Evolutionary conservation across 345 rosid species (phyloP).

Genomic region (Chamaenerion angustifolium): DNA sequence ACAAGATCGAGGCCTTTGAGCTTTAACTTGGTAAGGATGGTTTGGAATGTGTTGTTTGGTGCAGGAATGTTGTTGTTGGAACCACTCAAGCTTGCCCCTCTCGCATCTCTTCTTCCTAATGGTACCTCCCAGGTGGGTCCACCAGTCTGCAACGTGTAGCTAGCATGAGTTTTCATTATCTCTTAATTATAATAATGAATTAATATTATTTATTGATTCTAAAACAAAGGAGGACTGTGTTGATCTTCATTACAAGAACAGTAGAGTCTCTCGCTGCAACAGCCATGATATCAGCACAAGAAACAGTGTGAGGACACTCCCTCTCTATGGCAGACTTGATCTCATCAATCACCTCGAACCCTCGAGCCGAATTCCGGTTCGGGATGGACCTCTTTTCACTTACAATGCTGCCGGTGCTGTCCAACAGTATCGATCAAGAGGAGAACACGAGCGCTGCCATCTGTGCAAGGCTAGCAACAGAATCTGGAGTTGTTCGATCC

Average conservation of each 20-base stretch:
- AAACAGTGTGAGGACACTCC: slow-evolving; percentile 63
- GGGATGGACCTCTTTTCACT: slow-evolving; percentile 74
- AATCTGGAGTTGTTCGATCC: slow-evolving; percentile 41
- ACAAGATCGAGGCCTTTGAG: slow-evolving; percentile 48
- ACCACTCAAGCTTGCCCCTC: slow-evolving; percentile 56
- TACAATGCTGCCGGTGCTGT: slow-evolving; percentile 38
- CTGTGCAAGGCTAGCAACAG: slow-evolving; percentile 50
- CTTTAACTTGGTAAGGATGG: slow-evolving; percentile 54
- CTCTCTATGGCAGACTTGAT: slow-evolving; percentile 68
- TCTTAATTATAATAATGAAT: too few relatives aligned
- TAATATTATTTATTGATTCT: too few relatives aligned
- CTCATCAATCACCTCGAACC: slow-evolving; percentile 68
- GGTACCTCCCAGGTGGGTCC: slow-evolving; percentile 88
- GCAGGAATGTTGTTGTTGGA: slow-evolving; percentile 75
- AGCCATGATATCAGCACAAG: slow-evolving; percentile 73
- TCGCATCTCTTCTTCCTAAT: slow-evolving; percentile 73
- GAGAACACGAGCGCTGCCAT: slow-evolving; percentile 56
- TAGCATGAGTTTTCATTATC: too few relatives aligned
- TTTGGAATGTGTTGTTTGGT: slow-evolving; percentile 52
- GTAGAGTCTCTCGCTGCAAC: slow-evolving; percentile 91
- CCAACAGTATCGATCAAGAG: slow-evolving; percentile 57
- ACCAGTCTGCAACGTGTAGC: slow-evolving; percentile 56
- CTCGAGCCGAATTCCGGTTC: slow-evolving; percentile 64
- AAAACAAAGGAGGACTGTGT: too few relatives aligned
- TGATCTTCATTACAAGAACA: slow-evolving; percentile 66